Conservation (phyloP, 2,329 filamentous ascomycete genomes). For the Fusarium pseudonygamai region DNA sequence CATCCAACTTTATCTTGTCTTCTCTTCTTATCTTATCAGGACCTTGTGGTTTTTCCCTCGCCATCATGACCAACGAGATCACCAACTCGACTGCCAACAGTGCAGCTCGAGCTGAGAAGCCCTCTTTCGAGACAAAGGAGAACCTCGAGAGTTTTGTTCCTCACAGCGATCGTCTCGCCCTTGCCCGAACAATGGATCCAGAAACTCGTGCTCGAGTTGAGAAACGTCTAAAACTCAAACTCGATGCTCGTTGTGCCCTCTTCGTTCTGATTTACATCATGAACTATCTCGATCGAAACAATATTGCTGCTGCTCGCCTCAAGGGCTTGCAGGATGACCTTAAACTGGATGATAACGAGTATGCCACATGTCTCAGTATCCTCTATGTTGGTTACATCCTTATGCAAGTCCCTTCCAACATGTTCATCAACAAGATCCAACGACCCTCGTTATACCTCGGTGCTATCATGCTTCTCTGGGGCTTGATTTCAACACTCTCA, state of each 20-base stretch:
- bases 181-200: neutral
- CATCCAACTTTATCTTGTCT: neutral
- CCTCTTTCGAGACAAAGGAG: neutral
- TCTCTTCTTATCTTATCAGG: neutral
- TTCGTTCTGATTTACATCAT: conserved; percentile 79
- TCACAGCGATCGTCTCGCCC: neutral
- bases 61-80: conserved; percentile 7
- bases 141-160: neutral
- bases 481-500: conserved; percentile 67
- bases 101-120: neutral
- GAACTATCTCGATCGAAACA: conserved; percentile 76
- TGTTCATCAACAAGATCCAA: conserved; percentile 64
- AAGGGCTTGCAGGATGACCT: conserved; percentile 72
- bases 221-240: conserved; percentile 72
- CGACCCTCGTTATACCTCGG: conserved; percentile 63
- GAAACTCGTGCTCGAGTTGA: conserved; percentile 57
- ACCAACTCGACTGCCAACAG: neutral
- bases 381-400: conserved; percentile 73
- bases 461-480: conserved; percentile 66
- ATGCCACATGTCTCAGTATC: conserved; percentile 71
- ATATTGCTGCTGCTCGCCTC: conserved; percentile 73
- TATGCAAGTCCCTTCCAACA: conserved; percentile 70
- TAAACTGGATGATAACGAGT: conserved; percentile 63
- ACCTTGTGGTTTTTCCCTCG: neutral
- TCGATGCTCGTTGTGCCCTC: conserved; percentile 74